phyloP scores from a whole-genome alignment of 805 yeast species.

The Candida insectorum region DNA sequence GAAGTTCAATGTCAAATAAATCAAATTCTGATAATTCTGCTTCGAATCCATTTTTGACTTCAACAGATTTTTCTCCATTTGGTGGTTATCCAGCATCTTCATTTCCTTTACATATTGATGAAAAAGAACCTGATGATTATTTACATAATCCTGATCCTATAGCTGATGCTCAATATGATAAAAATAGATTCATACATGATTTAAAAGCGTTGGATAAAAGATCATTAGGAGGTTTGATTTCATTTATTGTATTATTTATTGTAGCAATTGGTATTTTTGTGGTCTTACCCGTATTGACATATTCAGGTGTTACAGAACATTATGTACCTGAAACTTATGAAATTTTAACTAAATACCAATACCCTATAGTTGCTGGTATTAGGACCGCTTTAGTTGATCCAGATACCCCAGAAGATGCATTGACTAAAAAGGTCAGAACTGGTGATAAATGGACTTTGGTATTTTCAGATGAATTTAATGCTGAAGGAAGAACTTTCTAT shows the following conservation, averaged over 20 bases:
- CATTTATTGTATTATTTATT: slow-evolving; percentile 52
- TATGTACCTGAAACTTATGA: slow-evolving; percentile 34
- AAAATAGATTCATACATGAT: slow-evolving; percentile 61
- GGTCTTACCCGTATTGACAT: slow-evolving; percentile 80
- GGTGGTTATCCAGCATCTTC: slow-evolving; percentile 96
- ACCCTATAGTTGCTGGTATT: slow-evolving; percentile 35
- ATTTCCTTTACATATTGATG: slow-evolving; percentile 88
- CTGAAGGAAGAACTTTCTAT: slow-evolving; percentile 41
- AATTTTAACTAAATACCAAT: slow-evolving; percentile 42
- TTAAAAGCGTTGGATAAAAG: slow-evolving; percentile 62
- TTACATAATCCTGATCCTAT: slow-evolving; percentile 95
- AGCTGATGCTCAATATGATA: slow-evolving; percentile 82
- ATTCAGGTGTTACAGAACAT: slow-evolving; percentile 56
- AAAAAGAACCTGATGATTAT: slow-evolving; percentile 92
- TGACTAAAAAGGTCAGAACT: slow-evolving; percentile 15
- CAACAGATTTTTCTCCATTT: slow-evolving; percentile 76
- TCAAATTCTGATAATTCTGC: slow-evolving; percentile 6
- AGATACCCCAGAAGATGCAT: slow-evolving; percentile 35
- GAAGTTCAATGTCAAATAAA: slow-evolving; percentile 18
- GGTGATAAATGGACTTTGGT: slow-evolving; percentile 36
- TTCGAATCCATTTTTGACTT: slow-evolving; percentile 38
- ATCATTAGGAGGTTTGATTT: slow-evolving; percentile 60
- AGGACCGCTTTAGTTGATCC: slow-evolving; percentile 37
- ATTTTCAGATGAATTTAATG: slow-evolving; percentile 42
- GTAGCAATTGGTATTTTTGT: slow-evolving; percentile 71